A percentile compares a stretch with the other conserved stretches of the same genome.
These are phyloP conservation scores for Globisporangium cylindrosporum DNA, from an alignment of 352 stramenopile species.

Conservation along the genomic window DNA sequence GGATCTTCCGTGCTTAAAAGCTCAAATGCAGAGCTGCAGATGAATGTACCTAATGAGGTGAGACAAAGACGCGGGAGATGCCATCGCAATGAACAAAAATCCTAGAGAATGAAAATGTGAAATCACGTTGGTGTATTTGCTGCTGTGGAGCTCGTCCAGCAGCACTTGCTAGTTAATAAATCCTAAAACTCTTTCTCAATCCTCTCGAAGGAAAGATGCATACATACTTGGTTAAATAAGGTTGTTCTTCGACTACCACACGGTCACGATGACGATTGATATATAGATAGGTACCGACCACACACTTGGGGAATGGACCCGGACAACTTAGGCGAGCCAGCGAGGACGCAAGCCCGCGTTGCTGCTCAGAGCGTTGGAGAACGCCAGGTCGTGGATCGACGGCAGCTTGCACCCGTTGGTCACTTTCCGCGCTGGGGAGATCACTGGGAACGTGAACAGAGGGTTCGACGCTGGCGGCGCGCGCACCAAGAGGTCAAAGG, in stretches of 20 bases:
- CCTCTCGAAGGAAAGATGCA: not conserved
- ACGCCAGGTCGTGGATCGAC: constrained; percentile 50
- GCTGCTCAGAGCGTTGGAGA: constrained; percentile 26
- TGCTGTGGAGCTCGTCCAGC: not conserved
- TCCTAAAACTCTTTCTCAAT: constrained; percentile 2
- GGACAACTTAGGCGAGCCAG: constrained; percentile 35
- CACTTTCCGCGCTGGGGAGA: constrained; percentile 42
- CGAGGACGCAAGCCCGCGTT: constrained; percentile 11
- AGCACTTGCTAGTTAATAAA: not conserved
- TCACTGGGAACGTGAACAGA: constrained; percentile 29
- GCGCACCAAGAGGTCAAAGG: constrained; percentile 18
- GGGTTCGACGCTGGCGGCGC: constrained; percentile 12
- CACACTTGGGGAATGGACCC: not conserved
- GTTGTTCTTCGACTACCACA: not conserved
- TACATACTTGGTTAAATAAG: constrained; percentile 53
- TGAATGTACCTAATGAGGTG: not conserved
- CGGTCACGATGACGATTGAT: constrained; percentile 1
- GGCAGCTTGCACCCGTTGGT: constrained; percentile 47
- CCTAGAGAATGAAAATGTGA: not conserved
- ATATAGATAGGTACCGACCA: not conserved
- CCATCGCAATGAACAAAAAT: not conserved
- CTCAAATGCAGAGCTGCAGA: not conserved
- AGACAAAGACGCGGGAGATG: not conserved
- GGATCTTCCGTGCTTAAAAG: too few species aligned
- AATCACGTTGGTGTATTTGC: not conserved